Percentiles rank a stretch among this genome's conserved stretches.
phyloP scores from a whole-genome alignment of 2,329 filamentous ascomycete species.

The Diaporthe ilicicola region DNA sequence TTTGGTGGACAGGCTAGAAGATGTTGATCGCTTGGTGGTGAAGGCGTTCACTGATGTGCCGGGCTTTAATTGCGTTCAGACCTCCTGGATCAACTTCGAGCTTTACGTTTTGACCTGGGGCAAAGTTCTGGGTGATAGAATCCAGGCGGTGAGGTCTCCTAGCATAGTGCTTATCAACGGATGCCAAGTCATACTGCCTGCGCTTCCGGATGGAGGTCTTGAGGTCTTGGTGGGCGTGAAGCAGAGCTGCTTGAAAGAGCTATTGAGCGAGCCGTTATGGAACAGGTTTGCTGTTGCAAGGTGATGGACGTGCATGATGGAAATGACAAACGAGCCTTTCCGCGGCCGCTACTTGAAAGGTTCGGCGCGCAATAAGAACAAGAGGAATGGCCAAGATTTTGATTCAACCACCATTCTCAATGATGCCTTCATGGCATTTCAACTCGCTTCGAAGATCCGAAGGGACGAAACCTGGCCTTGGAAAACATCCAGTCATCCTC shows the following conservation, averaged over 20 bases:
- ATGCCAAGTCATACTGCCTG: constrained; percentile 42
- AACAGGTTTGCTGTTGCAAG: constrained; percentile 34
- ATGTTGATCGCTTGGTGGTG: constrained; percentile 43
- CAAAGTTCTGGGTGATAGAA: constrained; percentile 36
- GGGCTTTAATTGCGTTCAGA: constrained; percentile 44
- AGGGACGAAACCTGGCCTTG: neutral
- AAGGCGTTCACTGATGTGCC: constrained; percentile 48
- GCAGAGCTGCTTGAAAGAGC: constrained; percentile 37
- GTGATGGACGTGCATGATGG: neutral
- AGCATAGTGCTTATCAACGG: constrained; percentile 46
- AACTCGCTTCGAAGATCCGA: neutral
- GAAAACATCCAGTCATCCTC: constrained; percentile 16
- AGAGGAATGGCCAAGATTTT: neutral
- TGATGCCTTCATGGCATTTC: neutral
- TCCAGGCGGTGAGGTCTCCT: constrained; percentile 43
- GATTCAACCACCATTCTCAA: neutral
- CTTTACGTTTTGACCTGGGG: constrained; percentile 47
- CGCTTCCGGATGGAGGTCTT: constrained; percentile 43
- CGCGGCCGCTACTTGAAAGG: neutral
- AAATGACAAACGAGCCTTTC: neutral
- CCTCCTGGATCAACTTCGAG: constrained; percentile 45
- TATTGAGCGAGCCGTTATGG: constrained; percentile 42
- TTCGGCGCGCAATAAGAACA: no score
- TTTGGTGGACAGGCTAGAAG: constrained; percentile 43
- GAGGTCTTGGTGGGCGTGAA: constrained; percentile 46